Conservation (phyloP, 2,329 filamentous ascomycete species). For the Talaromyces sp. region DNA sequence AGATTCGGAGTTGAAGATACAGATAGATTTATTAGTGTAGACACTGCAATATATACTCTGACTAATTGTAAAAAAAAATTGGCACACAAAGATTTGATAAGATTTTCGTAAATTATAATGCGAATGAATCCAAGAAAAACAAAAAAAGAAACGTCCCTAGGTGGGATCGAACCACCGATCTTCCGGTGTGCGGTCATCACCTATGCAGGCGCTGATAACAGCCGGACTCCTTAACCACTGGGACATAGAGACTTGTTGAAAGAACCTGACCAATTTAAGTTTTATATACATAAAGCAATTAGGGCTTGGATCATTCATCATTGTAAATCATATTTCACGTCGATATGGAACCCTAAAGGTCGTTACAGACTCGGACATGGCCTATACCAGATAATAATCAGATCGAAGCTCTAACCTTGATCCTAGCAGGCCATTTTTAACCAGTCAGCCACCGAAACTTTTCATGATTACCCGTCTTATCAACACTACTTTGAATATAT, state of each 20-base stretch:
- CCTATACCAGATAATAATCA: too few relatives aligned
- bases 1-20: background rate
- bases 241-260: slow-evolving; percentile 10
- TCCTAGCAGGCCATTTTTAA: too few relatives aligned
- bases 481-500: too few relatives aligned
- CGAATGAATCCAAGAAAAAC: background rate
- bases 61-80: too few relatives aligned
- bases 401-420: too few relatives aligned
- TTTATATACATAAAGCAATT: background rate
- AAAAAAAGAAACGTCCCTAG: slow-evolving; percentile 29
- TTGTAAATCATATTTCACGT: too few relatives aligned
- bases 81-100: too few relatives aligned
- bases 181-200: slow-evolving; percentile 20
- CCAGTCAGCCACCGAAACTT: too few relatives aligned
- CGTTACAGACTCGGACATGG: too few relatives aligned
- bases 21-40: background rate
- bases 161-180: slow-evolving; percentile 42
- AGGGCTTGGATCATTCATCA: background rate
- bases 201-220: slow-evolving; percentile 5
- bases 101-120: too few relatives aligned
- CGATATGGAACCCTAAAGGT: too few relatives aligned
- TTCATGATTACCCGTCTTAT: too few relatives aligned
- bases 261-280: background rate
- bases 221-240: slow-evolving; percentile 12
- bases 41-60: background rate